Percentiles rank a stretch among this genome's conserved stretches.
These are phyloP conservation scores for Puccinia triticina DNA, from an alignment of 1,284 basidiomycete species.

Conservation along the genomic window DNA sequence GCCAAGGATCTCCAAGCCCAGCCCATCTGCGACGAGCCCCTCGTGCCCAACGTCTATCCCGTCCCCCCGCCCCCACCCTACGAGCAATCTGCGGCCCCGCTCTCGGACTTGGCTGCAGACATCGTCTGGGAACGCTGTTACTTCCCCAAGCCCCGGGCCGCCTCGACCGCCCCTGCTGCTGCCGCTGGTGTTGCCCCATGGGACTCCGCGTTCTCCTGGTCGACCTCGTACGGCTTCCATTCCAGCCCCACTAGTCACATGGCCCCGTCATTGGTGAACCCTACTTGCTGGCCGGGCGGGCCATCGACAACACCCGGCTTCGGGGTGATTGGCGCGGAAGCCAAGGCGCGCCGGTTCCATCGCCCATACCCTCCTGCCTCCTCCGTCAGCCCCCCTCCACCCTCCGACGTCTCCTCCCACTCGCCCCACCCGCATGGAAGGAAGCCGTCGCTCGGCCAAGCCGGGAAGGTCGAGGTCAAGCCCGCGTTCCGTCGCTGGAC, in stretches of 20 bases:
- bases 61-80: conserved; percentile 45
- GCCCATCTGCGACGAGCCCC: not conserved
- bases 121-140: conserved; percentile 48
- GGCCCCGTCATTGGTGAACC: not conserved
- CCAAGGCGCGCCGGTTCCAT: conserved; percentile 31
- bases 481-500: conserved; percentile 46
- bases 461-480: conserved; percentile 40
- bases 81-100: conserved; percentile 40
- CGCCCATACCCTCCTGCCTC: not conserved
- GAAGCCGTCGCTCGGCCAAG: conserved; percentile 11
- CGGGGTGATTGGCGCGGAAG: conserved; percentile 37
- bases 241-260: conserved; percentile 1
- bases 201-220: not conserved
- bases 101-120: conserved; percentile 38
- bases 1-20: not conserved
- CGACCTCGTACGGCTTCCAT: not conserved
- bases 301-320: not conserved
- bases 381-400: not conserved
- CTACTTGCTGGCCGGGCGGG: not conserved
- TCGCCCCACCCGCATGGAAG: not conserved
- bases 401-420: not conserved
- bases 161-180: not conserved
- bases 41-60: conserved; percentile 39
- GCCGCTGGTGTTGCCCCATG: not conserved
- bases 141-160: not conserved